Percentiles rank a stretch among this genome's conserved stretches.
phyloP scores from a whole-genome alignment of 106 monocot species.

The Dendrobium huoshanense region DNA sequence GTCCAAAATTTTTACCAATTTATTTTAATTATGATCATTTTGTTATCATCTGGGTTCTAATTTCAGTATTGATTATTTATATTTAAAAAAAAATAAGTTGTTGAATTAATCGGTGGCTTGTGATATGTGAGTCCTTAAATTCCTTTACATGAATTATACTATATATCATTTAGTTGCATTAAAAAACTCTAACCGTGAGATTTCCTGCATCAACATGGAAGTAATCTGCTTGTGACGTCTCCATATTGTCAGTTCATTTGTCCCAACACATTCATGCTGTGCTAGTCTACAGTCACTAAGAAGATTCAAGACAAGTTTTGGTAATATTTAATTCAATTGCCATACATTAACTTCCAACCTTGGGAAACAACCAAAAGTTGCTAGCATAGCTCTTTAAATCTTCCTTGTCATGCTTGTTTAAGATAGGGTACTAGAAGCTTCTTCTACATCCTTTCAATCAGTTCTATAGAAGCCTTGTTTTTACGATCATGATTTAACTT shows the following conservation, averaged over 20 bases:
- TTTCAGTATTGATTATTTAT: no score
- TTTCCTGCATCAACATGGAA: neutral
- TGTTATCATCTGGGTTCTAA: no score
- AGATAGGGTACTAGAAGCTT: neutral
- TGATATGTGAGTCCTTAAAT: no score
- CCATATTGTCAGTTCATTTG: neutral
- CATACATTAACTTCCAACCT: neutral
- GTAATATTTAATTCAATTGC: neutral
- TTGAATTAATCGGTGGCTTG: no score
- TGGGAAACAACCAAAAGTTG: neutral
- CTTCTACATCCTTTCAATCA: neutral
- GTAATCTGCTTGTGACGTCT: neutral
- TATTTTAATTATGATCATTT: no score
- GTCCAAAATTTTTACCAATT: no score
- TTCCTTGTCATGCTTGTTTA: neutral
- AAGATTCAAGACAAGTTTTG: neutral
- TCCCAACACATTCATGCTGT: neutral
- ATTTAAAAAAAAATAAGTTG: no score
- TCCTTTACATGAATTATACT: no score
- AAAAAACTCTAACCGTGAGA: no score
- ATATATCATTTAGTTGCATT: no score
- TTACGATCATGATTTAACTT: neutral
- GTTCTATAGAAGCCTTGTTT: neutral
- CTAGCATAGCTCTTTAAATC: neutral
- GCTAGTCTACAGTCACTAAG: neutral